Conservation (phyloP, 1,284 basidiomycete genomes). For the Ganoderma sinense region DNA sequence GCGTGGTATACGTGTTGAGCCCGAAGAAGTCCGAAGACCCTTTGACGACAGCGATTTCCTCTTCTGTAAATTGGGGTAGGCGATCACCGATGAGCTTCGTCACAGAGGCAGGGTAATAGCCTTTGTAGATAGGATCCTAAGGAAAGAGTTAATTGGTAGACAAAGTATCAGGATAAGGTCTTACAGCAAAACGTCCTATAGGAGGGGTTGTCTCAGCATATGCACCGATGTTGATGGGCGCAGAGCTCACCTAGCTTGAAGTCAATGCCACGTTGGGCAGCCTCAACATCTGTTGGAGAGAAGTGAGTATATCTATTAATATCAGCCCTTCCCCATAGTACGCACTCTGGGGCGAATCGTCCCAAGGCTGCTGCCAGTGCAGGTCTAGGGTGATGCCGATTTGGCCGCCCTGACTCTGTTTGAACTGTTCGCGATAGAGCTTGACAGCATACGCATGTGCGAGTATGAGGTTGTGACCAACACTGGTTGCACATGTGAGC, state of each 20-base stretch:
- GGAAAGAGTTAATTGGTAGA: conserved; percentile 30
- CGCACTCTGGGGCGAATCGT: conserved; percentile 53
- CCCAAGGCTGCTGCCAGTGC: conserved; percentile 59
- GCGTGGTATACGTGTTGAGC: conserved; percentile 58
- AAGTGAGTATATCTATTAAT: background rate
- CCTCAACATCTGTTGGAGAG: conserved; percentile 45
- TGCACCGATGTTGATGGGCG: background rate
- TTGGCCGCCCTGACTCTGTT: conserved; percentile 59
- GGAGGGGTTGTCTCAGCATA: background rate
- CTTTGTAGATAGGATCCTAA: conserved; percentile 58
- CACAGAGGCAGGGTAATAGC: conserved; percentile 54
- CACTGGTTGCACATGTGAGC: conserved; percentile 45
- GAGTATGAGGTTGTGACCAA: conserved; percentile 73
- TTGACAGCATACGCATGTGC: conserved; percentile 75
- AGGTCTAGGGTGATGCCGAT: conserved; percentile 76
- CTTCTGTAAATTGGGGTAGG: conserved; percentile 56
- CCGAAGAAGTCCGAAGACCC: conserved; percentile 60
- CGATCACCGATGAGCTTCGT: conserved; percentile 53
- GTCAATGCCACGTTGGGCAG: conserved; percentile 52
- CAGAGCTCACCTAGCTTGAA: conserved; percentile 40
- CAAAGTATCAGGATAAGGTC: too few species aligned
- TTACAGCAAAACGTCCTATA: conserved; percentile 41
- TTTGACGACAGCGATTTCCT: conserved; percentile 54
- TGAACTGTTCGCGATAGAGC: conserved; percentile 69
- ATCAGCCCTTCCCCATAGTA: background rate